Percentiles rank a stretch among this genome's conserved stretches.
phyloP scores from a whole-genome alignment of 2,329 filamentous ascomycete species.

The Leptographium wingfieldii region DNA sequence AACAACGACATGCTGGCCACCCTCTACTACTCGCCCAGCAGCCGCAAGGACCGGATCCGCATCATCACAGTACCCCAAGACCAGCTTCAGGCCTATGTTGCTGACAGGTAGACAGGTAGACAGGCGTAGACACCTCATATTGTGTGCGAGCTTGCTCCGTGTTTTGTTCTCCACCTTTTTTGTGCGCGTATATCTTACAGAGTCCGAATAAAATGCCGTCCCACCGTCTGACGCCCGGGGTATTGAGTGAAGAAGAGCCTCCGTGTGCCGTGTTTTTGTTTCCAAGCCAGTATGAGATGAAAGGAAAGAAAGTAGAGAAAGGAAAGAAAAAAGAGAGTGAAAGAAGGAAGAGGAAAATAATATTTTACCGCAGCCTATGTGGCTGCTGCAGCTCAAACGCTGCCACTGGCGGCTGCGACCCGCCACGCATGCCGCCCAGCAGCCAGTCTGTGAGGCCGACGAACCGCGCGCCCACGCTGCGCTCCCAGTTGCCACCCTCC shows the following conservation, averaged over 20 bases:
- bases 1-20: background rate
- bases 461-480: constrained; percentile 65
- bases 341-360: background rate
- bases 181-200: background rate
- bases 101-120: too few species aligned
- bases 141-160: background rate
- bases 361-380: constrained; percentile 5
- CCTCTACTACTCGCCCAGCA: background rate
- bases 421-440: constrained; percentile 57
- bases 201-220: background rate
- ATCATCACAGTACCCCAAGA: constrained; percentile 3
- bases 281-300: background rate
- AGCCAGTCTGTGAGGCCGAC: constrained; percentile 93
- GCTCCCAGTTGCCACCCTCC: constrained; percentile 71
- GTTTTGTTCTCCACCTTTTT: background rate
- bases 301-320: too few species aligned
- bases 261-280: background rate
- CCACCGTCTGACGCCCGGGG: constrained; percentile 5
- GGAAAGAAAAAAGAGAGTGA: too few species aligned
- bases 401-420: constrained; percentile 10
- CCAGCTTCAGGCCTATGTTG: background rate
- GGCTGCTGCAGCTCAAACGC: constrained; percentile 10
- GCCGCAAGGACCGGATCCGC: background rate
- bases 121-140: background rate
- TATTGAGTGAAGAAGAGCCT: constrained; percentile 11